These are phyloP conservation scores for Amoeboaphelidium protococcarum DNA, from an alignment of 371 early-diverging fungal species.

Conservation along the genomic window DNA sequence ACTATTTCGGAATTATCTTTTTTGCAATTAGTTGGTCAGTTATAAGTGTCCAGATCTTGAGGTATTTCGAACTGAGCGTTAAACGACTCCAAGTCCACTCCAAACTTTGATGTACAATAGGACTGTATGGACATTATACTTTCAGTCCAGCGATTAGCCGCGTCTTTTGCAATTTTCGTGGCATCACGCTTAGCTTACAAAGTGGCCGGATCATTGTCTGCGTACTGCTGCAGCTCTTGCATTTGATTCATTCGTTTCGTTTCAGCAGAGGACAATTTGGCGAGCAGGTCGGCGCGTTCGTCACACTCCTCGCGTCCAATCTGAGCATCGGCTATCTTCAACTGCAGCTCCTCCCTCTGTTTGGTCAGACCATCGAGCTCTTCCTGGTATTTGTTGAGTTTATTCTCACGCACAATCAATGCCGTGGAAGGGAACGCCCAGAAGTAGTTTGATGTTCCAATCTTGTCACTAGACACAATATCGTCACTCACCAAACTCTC, in stretches of 20 bases:
- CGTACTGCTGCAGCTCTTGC: slow-evolving; percentile 27
- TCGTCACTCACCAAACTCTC: slow-evolving; percentile 70
- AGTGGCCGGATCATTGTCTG: slow-evolving; percentile 48
- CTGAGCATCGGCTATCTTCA: slow-evolving; percentile 10
- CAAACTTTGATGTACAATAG: slow-evolving; percentile 49
- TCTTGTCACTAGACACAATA: slow-evolving; percentile 61
- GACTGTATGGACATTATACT: slow-evolving; percentile 65
- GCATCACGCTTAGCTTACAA: slow-evolving; percentile 28
- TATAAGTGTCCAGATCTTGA: slow-evolving; percentile 53
- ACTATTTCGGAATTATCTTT: too few relatives aligned
- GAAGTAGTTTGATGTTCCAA: slow-evolving; percentile 68
- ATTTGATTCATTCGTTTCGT: slow-evolving; percentile 9
- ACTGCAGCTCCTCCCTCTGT: slow-evolving; percentile 8
- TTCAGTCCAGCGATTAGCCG: slow-evolving; percentile 17
- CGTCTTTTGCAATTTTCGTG: background rate
- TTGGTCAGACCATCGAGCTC: slow-evolving; percentile 17
- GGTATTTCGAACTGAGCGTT: slow-evolving; percentile 39
- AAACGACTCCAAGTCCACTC: slow-evolving; percentile 37
- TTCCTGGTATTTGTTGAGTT: slow-evolving; percentile 9
- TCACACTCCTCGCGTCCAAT: slow-evolving; percentile 7
- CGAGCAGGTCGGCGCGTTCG: slow-evolving; percentile 20
- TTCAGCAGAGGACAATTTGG: slow-evolving; percentile 18
- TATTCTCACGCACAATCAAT: slow-evolving; percentile 3
- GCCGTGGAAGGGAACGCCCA: slow-evolving; percentile 73
- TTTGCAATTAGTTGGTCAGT: too few relatives aligned